Evolutionary conservation across 2,329 filamentous ascomycete genomes (phyloP).

Genomic region (Alternaria conjuncta): DNA sequence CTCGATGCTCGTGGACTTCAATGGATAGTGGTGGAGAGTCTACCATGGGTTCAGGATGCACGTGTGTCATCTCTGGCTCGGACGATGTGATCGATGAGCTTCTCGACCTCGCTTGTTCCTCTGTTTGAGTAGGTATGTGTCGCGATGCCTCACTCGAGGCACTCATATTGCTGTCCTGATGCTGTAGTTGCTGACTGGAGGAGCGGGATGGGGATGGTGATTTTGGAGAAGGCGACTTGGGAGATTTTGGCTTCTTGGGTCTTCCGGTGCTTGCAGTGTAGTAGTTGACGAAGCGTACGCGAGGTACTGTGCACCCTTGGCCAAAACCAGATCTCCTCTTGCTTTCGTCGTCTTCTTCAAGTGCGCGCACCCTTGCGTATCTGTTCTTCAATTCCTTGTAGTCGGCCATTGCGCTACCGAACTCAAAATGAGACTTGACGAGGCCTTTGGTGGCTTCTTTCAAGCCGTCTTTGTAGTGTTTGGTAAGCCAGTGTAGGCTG

Average conservation of each 20-base stretch:
- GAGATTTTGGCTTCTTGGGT: constrained; percentile 61
- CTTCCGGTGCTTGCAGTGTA: constrained; percentile 85
- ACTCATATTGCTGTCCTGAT: constrained; percentile 5
- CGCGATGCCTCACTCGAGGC: background rate
- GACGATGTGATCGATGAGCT: constrained; percentile 17
- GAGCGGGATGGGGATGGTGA: constrained; percentile 31
- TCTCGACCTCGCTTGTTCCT: constrained; percentile 7
- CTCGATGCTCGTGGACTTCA: constrained; percentile 55
- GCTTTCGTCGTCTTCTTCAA: constrained; percentile 72
- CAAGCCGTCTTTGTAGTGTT: constrained; percentile 75
- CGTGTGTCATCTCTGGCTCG: constrained; percentile 20
- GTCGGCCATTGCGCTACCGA: constrained; percentile 81
- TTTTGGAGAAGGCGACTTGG: constrained; percentile 37
- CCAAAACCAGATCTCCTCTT: constrained; percentile 39
- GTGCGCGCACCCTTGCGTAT: constrained; percentile 71
- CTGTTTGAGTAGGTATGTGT: background rate
- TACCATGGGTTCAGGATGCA: constrained; percentile 14
- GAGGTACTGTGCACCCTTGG: constrained; percentile 47
- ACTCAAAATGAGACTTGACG: constrained; percentile 81
- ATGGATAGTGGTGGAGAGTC: constrained; percentile 55
- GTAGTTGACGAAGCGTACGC: constrained; percentile 85
- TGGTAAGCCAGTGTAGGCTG: constrained; percentile 78
- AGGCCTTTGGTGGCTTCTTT: constrained; percentile 74
- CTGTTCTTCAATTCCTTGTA: constrained; percentile 71
- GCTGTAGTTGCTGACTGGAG: constrained; percentile 8